These are phyloP conservation scores for Batkoa obscura DNA, from an alignment of 371 early-diverging fungal genomes.

Conservation along the genomic window DNA sequence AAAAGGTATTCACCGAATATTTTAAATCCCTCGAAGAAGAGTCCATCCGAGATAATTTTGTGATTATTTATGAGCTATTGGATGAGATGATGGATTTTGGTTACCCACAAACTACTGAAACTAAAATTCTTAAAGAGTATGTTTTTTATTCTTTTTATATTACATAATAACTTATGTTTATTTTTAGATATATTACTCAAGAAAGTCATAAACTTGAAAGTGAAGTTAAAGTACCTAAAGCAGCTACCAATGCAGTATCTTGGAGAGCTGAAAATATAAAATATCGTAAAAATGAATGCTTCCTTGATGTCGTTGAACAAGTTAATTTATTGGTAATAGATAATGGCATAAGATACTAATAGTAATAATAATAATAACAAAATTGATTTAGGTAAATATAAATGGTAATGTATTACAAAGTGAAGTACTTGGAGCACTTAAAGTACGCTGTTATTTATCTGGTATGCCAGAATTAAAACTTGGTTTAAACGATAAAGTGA, in stretches of 20 bases:
- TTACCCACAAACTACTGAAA: conserved; percentile 93
- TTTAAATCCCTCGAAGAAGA: conserved; percentile 96
- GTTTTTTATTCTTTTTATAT: neutral
- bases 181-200: conserved; percentile 61
- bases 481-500: conserved; percentile 93
- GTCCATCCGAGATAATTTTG: conserved; percentile 87
- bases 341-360: neutral
- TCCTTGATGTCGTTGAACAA: conserved; percentile 93
- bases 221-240: conserved; percentile 48
- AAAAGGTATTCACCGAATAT: conserved; percentile 79
- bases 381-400: conserved; percentile 28
- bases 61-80: conserved; percentile 88
- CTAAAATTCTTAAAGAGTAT: conserved; percentile 87
- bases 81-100: conserved; percentile 99
- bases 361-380: too few species aligned
- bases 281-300: conserved; percentile 95
- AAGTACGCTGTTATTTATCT: conserved; percentile 88
- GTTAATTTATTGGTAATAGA: conserved; percentile 60
- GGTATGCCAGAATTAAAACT: conserved; percentile 98
- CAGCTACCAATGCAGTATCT: conserved; percentile 92
- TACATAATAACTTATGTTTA: neutral
- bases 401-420: conserved; percentile 88
- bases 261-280: conserved; percentile 94
- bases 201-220: conserved; percentile 80
- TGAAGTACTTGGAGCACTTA: conserved; percentile 87